Conservation (phyloP, 1,284 basidiomycete species). For the Sphaerobolus stellatus region DNA sequence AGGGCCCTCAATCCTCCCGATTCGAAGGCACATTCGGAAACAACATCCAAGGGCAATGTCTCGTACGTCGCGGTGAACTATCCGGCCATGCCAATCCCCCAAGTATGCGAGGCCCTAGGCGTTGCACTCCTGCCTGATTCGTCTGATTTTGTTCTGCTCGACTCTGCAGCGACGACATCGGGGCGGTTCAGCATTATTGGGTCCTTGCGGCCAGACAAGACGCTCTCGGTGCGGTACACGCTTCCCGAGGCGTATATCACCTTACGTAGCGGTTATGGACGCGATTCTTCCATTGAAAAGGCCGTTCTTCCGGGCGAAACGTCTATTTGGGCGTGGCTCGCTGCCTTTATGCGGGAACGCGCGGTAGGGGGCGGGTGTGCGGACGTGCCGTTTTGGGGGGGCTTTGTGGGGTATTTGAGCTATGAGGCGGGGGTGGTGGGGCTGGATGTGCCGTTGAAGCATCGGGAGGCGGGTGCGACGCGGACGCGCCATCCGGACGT, state of each 20-base stretch:
- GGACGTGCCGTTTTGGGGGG: conserved; percentile 75
- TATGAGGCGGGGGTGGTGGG: conserved; percentile 72
- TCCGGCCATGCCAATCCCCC: conserved; percentile 40
- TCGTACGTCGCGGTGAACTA: conserved; percentile 42
- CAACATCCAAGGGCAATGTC: conserved; percentile 28
- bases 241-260: conserved; percentile 50
- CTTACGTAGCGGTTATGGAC: conserved; percentile 29
- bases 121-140: conserved; percentile 54
- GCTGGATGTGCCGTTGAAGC: conserved; percentile 37
- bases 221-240: conserved; percentile 56
- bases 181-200: conserved; percentile 74
- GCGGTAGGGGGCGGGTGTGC: conserved; percentile 42
- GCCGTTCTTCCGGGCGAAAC: conserved; percentile 24
- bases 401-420: conserved; percentile 67
- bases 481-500: conserved; percentile 59
- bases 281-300: conserved; percentile 17
- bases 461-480: conserved; percentile 13
- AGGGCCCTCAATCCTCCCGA: too few relatives aligned
- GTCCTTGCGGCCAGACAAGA: conserved; percentile 48
- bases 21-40: background rate
- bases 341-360: conserved; percentile 58
- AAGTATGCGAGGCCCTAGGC: conserved; percentile 61
- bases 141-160: conserved; percentile 72
- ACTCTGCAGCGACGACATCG: conserved; percentile 70
- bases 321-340: conserved; percentile 68